Evolutionary conservation across 164 flowering plant species (phyloP), one percentile per base, ranked within the genome.

Genomic region (Cinnamomum chago): DNA sequence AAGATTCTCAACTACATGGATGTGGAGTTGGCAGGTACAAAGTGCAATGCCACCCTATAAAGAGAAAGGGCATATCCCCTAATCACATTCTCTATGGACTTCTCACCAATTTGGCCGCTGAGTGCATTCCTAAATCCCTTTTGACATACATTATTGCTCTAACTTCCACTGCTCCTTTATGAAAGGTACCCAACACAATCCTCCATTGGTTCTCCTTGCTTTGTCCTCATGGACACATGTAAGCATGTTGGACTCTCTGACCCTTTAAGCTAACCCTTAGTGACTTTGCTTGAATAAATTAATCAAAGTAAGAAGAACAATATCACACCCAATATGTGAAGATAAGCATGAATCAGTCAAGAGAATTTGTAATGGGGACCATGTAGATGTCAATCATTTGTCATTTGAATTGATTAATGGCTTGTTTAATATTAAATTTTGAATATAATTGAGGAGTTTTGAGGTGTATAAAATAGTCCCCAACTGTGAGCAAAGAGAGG

Each of bases 301-400:
- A 71, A 52, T 55, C 73, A 40, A 64, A 72, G 58, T 20, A 64
- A 64, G 60, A 28, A 22, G 64, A 71, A 28, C 24, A 50, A n/a
- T 14, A 27, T 33, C 35, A 72, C 50, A 50, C n/a, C 25, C 62
- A 17, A 13, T 20, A 27, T 17, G 68, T 33, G 75, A 17, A 62
- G 75, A 72, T 72, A 72, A 62, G 69, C 28, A 72, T 72, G 75
- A 72, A 72, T 47, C 68, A 35, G 27, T 10, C 1, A 11, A 20
- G 67, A 72, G 62, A 70, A 40, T 70, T 70, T 35, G 12, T 10
- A 23, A 18, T 60, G 65, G 68, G 68, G 33, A 30, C 68, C 74
- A 60, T 22, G 14, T n/a, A 51, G 62, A 70, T 70, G 72, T 50
- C 58, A 25, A 28, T 67, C 20, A 67, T 18, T 40, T 15, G 47